Base-by-base conservation (phyloP, 306 rosid species). In the Hippophae gyantsensis region DNA sequence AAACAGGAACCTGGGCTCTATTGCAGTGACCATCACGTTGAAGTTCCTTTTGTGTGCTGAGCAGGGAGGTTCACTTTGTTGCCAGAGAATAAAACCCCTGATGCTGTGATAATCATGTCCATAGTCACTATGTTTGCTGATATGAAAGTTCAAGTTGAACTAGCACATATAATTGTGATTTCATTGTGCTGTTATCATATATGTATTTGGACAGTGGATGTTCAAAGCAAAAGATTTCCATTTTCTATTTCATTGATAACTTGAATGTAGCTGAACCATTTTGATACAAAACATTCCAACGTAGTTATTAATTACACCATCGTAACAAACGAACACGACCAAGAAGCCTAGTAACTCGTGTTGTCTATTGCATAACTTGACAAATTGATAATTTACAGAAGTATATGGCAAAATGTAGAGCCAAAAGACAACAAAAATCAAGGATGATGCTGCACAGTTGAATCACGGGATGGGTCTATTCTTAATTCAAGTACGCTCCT, bases 1-100 rank as follows among this genome's bases (percentile, higher is more conserved):
- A 10, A 72, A 13, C 97, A 90, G 76, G 76, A 53, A 54, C 95
- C 95, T 26, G 94, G 97, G 8, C 94, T 86, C 25, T 86, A 90
- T 45, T 84, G 97, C 78, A 58, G 72, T 53, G 90, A 86, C 56
- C 62, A 59, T 10, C 53, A 78, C 43, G 77, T 67, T 13, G 69
- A 77, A 54, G 73, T 74, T 41, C 45, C 84, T n/a, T 90, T 84
- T 62, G 62, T 84, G 18, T 60, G 69, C 67, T 76, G 69, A 62
- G 43, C 26, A 7, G 3, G 48, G 9, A 54, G 69, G 44, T 54
- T 10, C 53, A 49, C 6, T 14, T 23, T 49, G 6, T 13, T 5
- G 13, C 6, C 8, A 49, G 7, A 13, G 53, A 49, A 49, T 49
- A 49, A 49, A 49, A 12, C 6, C 1, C 53, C 7, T 4, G 38